Percentiles rank a stretch among this genome's conserved stretches.
phyloP scores from a whole-genome alignment of 2,329 filamentous ascomycete species.

The Kalaharituber pfeilii region DNA sequence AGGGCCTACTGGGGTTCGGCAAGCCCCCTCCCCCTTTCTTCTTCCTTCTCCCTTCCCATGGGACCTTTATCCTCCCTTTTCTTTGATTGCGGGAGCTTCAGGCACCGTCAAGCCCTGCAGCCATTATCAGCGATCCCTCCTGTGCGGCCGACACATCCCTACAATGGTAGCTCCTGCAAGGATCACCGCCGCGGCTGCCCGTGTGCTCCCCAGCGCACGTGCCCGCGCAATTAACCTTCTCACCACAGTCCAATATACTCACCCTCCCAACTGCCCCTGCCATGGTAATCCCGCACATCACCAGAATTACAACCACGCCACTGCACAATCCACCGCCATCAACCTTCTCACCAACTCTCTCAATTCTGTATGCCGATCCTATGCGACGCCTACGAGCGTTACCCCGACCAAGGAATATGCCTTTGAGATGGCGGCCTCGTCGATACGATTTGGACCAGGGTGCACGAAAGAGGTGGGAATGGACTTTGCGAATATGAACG shows the following conservation, averaged over 20 bases:
- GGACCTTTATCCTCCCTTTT: too few relatives aligned
- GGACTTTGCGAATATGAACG: constrained; percentile 85
- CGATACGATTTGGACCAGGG: constrained; percentile 83
- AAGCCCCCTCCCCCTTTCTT: too few relatives aligned
- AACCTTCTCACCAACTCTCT: constrained; percentile 38
- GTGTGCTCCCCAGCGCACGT: neutral
- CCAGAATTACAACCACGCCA: neutral
- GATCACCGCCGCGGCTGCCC: neutral
- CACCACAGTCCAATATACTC: constrained; percentile 77
- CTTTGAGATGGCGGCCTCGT: constrained; percentile 90
- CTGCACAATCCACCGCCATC: neutral
- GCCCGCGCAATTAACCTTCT: constrained; percentile 53
- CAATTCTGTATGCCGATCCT: constrained; percentile 29
- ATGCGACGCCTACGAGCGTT: constrained; percentile 59
- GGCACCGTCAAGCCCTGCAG: too few relatives aligned
- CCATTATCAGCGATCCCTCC: too few relatives aligned
- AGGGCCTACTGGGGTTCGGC: too few relatives aligned
- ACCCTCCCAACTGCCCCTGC: constrained; percentile 77
- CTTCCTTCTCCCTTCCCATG: too few relatives aligned
- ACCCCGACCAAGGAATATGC: constrained; percentile 81
- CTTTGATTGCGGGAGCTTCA: too few relatives aligned
- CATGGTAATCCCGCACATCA: constrained; percentile 64
- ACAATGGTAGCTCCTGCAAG: too few relatives aligned
- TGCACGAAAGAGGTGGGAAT: constrained; percentile 93
- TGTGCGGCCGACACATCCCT: too few relatives aligned